Conservation (phyloP, 495 filamentous ascomycete genomes). For the Cudoniella acicularis region DNA sequence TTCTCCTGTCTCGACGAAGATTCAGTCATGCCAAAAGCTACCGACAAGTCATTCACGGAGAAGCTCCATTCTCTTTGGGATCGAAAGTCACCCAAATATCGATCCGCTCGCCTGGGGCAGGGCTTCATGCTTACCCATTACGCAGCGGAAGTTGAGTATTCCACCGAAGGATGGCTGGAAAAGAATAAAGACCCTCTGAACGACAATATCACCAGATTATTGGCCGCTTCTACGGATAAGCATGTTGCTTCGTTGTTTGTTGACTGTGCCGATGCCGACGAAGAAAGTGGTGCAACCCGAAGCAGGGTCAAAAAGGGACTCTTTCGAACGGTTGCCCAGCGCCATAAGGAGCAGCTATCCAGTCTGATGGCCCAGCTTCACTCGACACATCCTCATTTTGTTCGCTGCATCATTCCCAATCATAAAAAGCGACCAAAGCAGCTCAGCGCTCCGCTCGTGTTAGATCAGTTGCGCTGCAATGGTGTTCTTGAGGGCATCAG, state of each 20-base stretch:
- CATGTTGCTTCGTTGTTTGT: conserved; percentile 83
- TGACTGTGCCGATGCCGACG: conserved; percentile 77
- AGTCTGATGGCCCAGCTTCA: conserved; percentile 95
- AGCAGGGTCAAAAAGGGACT: conserved; percentile 95
- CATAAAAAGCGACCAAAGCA: conserved; percentile 97
- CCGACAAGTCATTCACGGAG: conserved; percentile 93
- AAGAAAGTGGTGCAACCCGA: conserved; percentile 56
- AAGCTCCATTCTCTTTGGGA: conserved; percentile 97
- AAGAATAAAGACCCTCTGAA: conserved; percentile 99
- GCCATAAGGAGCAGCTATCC: conserved; percentile 95
- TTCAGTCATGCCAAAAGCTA: conserved; percentile 98
- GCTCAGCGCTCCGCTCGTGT: conserved; percentile 79
- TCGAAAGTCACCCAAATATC: conserved; percentile 90
- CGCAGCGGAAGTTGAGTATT: conserved; percentile 96
- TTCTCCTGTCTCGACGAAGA: conserved; percentile 99
- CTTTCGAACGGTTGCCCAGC: conserved; percentile 94
- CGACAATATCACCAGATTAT: conserved; percentile 87
- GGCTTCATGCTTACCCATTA: conserved; percentile 99
- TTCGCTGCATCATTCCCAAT: conserved; percentile 96
- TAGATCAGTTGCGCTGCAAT: conserved; percentile 96
- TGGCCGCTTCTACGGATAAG: conserved; percentile 75
- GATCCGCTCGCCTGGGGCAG: conserved; percentile 78
- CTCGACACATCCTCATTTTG: conserved; percentile 96
- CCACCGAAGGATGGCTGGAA: conserved; percentile 91
- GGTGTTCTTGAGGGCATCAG: conserved; percentile 98